Conservation (phyloP, 768 basidiomycete species). For the Collybia nuda region DNA sequence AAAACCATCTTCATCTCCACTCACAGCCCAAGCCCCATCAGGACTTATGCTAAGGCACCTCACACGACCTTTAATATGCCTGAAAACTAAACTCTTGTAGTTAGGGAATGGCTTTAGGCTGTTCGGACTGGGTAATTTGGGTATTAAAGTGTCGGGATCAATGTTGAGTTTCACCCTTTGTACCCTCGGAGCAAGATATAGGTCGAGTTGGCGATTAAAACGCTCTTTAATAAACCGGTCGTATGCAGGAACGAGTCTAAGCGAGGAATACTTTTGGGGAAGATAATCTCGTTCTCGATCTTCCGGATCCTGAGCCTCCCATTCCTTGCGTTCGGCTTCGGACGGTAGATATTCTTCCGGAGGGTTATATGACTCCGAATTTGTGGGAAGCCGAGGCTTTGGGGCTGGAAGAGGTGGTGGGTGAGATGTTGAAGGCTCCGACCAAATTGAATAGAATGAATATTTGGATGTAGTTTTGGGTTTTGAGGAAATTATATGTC, state of each 20-base stretch:
- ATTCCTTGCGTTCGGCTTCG: constrained; percentile 75
- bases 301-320: constrained; percentile 82
- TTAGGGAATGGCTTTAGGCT: constrained; percentile 94
- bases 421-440: constrained; percentile 68
- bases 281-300: constrained; percentile 90
- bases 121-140: constrained; percentile 89
- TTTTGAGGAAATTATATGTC: constrained; percentile 89
- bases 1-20: constrained; percentile 86
- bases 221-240: constrained; percentile 90
- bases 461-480: constrained; percentile 71
- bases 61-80: constrained; percentile 66
- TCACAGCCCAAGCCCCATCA: constrained; percentile 88
- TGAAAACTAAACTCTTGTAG: constrained; percentile 71
- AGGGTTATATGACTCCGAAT: constrained; percentile 98
- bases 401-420: constrained; percentile 92
- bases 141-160: constrained; percentile 88
- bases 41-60: constrained; percentile 81
- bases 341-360: constrained; percentile 95
- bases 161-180: constrained; percentile 87
- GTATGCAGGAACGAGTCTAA: constrained; percentile 92
- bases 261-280: constrained; percentile 79
- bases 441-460: constrained; percentile 89
- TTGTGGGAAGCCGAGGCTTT: constrained; percentile 83
- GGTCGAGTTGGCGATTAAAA: constrained; percentile 90
- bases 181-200: constrained; percentile 94